These are phyloP conservation scores for Kokia cookei DNA, from an alignment of 441 rosid species.

Conservation along the genomic window DNA sequence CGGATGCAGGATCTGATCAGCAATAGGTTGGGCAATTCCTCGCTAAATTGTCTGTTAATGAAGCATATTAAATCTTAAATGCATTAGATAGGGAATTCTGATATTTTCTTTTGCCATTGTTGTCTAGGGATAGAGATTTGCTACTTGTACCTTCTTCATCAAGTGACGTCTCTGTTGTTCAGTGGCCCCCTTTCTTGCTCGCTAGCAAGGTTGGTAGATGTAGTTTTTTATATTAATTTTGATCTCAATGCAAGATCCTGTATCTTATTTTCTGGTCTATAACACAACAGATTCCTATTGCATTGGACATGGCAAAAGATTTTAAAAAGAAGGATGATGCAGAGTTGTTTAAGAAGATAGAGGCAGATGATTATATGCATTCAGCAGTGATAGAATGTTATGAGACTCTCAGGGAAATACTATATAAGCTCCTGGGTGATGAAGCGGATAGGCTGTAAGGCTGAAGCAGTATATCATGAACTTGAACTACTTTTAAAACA, in stretches of 20 bases:
- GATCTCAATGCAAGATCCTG: slow-evolving; percentile 4
- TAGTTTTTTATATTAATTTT: slow-evolving; percentile 10
- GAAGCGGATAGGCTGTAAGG: slow-evolving; percentile 62
- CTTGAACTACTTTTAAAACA: slow-evolving; percentile 1
- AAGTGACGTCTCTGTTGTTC: slow-evolving; percentile 56
- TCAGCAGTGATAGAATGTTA: slow-evolving; percentile 84
- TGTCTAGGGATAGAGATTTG: slow-evolving; percentile 77
- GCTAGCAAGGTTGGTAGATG: slow-evolving; percentile 78
- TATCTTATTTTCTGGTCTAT: slow-evolving; percentile 15
- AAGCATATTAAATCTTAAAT: slow-evolving; percentile 2
- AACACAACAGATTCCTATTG: slow-evolving; percentile 78
- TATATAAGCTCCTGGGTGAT: slow-evolving; percentile 62
- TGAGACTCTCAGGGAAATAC: slow-evolving; percentile 64
- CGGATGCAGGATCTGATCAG: slow-evolving; percentile 85
- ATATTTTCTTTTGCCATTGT: slow-evolving; percentile 14
- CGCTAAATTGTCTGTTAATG: neutral
- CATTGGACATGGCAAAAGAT: slow-evolving; percentile 98
- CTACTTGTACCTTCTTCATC: slow-evolving; percentile 83
- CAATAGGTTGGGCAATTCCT: slow-evolving; percentile 52
- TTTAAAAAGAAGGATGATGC: slow-evolving; percentile 70
- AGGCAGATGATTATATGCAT: slow-evolving; percentile 63
- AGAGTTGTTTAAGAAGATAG: slow-evolving; percentile 77
- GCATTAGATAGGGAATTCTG: slow-evolving; percentile 7
- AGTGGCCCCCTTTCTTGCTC: slow-evolving; percentile 97
- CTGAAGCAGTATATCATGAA: neutral